A percentile compares a stretch with the other conserved stretches of the same genome.
These are phyloP conservation scores for Sordaria brevicollis DNA, from an alignment of 495 filamentous ascomycete genomes.

Conservation along the genomic window DNA sequence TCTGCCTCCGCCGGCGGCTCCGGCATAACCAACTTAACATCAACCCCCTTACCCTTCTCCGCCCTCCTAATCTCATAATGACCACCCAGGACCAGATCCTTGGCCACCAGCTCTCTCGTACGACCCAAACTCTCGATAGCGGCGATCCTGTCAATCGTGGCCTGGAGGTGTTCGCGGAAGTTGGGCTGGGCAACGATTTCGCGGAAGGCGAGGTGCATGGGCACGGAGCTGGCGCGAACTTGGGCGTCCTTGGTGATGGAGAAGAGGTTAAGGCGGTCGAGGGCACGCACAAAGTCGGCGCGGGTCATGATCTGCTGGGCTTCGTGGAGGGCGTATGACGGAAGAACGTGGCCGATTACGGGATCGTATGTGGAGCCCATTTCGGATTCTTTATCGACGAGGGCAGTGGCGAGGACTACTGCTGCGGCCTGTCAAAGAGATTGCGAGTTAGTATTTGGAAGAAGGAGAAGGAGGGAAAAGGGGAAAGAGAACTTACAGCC, in stretches of 20 bases:
- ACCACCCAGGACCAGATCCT: constrained; percentile 61
- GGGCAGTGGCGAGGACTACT: constrained; percentile 83
- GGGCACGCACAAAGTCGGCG: constrained; percentile 83
- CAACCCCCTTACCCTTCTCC: constrained; percentile 8
- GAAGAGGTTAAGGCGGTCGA: constrained; percentile 92
- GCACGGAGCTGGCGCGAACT: constrained; percentile 88
- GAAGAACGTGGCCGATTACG: constrained; percentile 63
- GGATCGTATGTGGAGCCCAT: constrained; percentile 53
- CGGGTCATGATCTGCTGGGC: constrained; percentile 88
- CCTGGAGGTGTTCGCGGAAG: constrained; percentile 74
- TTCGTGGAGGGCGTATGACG: constrained; percentile 70
- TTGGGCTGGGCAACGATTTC: constrained; percentile 61
- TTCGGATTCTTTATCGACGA: constrained; percentile 70
- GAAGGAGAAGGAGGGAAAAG: background rate
- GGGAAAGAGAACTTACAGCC: constrained; percentile 47
- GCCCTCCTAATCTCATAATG: constrained; percentile 59
- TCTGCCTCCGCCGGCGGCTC: constrained; percentile 9
- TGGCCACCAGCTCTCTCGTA: constrained; percentile 85
- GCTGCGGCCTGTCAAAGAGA: constrained; percentile 56
- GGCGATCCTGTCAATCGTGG: constrained; percentile 70
- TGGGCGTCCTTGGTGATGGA: constrained; percentile 81
- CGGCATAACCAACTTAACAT: constrained; percentile 17
- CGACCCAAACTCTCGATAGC: constrained; percentile 89
- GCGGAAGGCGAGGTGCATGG: constrained; percentile 88
- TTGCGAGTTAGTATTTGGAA: background rate